Evolutionary conservation across 371 early-diverging fungal genomes (phyloP), one percentile per base, ranked within the genome.

Genomic region (Syncephalastrum monosporum): DNA sequence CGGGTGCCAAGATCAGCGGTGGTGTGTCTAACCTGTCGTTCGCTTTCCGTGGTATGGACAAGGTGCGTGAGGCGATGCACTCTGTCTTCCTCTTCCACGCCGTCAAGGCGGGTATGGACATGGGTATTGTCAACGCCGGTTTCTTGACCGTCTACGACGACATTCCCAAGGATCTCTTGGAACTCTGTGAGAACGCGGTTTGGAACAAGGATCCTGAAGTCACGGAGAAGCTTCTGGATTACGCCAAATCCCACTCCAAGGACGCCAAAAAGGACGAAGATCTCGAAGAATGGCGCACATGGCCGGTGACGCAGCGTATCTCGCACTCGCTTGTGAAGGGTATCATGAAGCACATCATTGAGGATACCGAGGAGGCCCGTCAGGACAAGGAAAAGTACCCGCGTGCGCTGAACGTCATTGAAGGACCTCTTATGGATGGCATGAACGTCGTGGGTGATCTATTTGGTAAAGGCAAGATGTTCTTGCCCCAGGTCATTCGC

Each of bases 71-170:
- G 75, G 95, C 95, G 8, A 95, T 96, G 95, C 95, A 96, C 78
- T 86, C 88, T 55, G 96, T 96, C 14, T 96, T 96, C 67, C 71
- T 94, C 67, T 96, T 88, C 73, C 95, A 96, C 63, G 84, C 95
- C 16, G 92, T 93, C 67, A 82, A 89, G 68, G 93, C 82, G 15
- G 95, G 95, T 16, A 90, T 96, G 91, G 95, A 94, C 70, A 95
- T 96, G 96, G 96, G 95, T 63, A 96, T 96, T 57, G 96, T 96
- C 62, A 95, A 95, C 69, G 92, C 95, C 12, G 96, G 95, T 60
- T 89, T 90, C 81, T 79, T 95, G 77, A 90, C 94, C 23, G 92
- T 94, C 53, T 95, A 96, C 61, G 94, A 93, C 65, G 95, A 95
- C 51, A 93, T 96, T 47, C 93, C 93, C 61, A 92, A 93, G 74